Evolutionary conservation across 2,329 filamentous ascomycete species (phyloP).

Genomic region (Hymenoscyphus occultus): DNA sequence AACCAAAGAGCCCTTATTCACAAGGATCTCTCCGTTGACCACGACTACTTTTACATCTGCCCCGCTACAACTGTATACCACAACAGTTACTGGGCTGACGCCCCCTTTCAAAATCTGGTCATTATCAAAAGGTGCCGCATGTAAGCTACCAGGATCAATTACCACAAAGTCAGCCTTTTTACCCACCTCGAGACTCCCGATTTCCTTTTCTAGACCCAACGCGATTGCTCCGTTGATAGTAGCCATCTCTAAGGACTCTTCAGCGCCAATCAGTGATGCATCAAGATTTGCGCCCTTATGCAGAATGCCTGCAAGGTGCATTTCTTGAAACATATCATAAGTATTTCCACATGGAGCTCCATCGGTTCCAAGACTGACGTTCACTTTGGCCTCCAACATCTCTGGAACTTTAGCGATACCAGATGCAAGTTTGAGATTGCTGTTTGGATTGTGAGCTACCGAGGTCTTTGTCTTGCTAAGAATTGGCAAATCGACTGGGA

Average conservation of each 20-base stretch:
- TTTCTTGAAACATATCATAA: slow-evolving; percentile 51
- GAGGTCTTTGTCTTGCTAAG: slow-evolving; percentile 42
- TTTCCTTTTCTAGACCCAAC: slow-evolving; percentile 48
- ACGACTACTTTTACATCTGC: slow-evolving; percentile 30
- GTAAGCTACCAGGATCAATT: slow-evolving; percentile 38
- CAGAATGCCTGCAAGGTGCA: slow-evolving; percentile 49
- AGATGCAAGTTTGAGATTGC: slow-evolving; percentile 51
- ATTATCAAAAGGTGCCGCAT: slow-evolving; percentile 40
- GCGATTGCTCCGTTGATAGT: slow-evolving; percentile 50
- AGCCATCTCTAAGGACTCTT: slow-evolving; percentile 49
- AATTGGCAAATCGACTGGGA: slow-evolving; percentile 41
- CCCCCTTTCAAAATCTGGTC: slow-evolving; percentile 34
- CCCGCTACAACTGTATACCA: slow-evolving; percentile 31
- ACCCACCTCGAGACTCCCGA: slow-evolving; percentile 52
- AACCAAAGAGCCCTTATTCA: slow-evolving; percentile 28
- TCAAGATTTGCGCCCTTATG: slow-evolving; percentile 45
- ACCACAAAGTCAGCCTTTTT: slow-evolving; percentile 57
- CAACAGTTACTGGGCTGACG: slow-evolving; percentile 39
- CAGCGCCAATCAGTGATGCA: slow-evolving; percentile 43
- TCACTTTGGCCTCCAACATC: slow-evolving; percentile 43
- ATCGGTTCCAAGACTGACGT: slow-evolving; percentile 50
- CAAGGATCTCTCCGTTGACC: slow-evolving; percentile 32
- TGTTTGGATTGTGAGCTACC: slow-evolving; percentile 50
- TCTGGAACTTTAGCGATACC: slow-evolving; percentile 48
- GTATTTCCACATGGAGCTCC: slow-evolving; percentile 52